These are phyloP conservation scores for Phyllostachys edulis DNA, from an alignment of 176 grass and related monocot genomes.

Conservation along the genomic window DNA sequence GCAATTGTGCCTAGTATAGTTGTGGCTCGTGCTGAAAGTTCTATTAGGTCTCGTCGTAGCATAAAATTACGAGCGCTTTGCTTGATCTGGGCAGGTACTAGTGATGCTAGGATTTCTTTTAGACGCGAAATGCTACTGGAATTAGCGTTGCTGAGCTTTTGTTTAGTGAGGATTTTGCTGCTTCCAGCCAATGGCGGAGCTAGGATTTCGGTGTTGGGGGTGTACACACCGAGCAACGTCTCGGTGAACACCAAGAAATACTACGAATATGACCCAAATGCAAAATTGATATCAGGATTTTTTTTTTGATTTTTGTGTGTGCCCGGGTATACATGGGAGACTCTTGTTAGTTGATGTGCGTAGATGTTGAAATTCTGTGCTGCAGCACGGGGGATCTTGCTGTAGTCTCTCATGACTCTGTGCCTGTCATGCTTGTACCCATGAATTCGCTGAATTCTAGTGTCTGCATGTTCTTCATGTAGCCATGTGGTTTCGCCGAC, in stretches of 20 bases:
- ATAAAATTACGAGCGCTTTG: constrained; percentile 46
- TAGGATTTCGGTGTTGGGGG: too few relatives aligned
- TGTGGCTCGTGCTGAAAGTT: background rate
- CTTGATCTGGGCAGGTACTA: background rate
- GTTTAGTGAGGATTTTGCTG: constrained; percentile 5
- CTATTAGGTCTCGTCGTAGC: background rate
- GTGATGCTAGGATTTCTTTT: background rate
- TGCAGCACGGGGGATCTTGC: background rate
- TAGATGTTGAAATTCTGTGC: background rate
- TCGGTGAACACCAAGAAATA: too few relatives aligned
- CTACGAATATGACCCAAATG: too few relatives aligned
- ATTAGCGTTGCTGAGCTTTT: background rate
- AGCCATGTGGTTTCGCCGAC: background rate
- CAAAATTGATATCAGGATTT: too few relatives aligned
- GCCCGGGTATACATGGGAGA: background rate
- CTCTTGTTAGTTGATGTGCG: background rate
- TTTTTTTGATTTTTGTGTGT: too few relatives aligned
- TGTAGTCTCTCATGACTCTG: background rate
- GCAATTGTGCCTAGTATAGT: background rate
- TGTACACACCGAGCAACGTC: too few relatives aligned
- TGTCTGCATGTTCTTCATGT: background rate
- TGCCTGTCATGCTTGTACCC: background rate
- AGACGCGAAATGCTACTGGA: background rate
- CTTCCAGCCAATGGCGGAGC: too few relatives aligned
- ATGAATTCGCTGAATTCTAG: background rate